Evolutionary conservation across 192 early-diverging fungal species (phyloP).

Genomic region (Chytriomyces sp.): DNA sequence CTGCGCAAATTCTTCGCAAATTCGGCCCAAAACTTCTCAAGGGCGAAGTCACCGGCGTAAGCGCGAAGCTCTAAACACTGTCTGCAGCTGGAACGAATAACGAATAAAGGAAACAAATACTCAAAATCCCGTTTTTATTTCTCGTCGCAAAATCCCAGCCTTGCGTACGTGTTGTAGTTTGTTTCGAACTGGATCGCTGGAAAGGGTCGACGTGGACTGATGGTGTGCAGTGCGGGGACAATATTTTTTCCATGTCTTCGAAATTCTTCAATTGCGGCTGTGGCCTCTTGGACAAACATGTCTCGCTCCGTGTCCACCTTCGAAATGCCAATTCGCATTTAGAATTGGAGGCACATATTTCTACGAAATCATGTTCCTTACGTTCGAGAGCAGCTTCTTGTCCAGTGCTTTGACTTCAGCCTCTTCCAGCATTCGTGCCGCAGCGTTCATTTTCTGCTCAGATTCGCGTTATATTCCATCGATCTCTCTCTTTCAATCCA

Average conservation of each 20-base stretch:
- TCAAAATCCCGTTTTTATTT: not conserved
- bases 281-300: not conserved
- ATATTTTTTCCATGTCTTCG: slow-evolving; percentile 19
- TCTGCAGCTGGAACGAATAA: too few species aligned
- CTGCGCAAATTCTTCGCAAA: slow-evolving; percentile 33
- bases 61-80: slow-evolving; percentile 24
- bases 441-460: not conserved
- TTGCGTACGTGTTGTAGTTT: slow-evolving; percentile 3
- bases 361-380: not conserved
- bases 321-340: not conserved
- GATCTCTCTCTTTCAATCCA: not conserved
- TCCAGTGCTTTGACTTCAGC: not conserved
- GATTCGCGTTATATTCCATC: not conserved
- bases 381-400: not conserved
- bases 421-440: not conserved
- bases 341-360: not conserved
- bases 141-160: slow-evolving; percentile 11
- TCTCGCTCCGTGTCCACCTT: not conserved
- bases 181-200: slow-evolving; percentile 18
- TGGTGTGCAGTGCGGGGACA: not conserved
- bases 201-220: slow-evolving; percentile 13
- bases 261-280: slow-evolving; percentile 19
- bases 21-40: slow-evolving; percentile 37
- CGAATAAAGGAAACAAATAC: too few species aligned
- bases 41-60: slow-evolving; percentile 30